phyloP scores from a whole-genome alignment of 495 filamentous ascomycete species.

The Aspergillus ostianus region DNA sequence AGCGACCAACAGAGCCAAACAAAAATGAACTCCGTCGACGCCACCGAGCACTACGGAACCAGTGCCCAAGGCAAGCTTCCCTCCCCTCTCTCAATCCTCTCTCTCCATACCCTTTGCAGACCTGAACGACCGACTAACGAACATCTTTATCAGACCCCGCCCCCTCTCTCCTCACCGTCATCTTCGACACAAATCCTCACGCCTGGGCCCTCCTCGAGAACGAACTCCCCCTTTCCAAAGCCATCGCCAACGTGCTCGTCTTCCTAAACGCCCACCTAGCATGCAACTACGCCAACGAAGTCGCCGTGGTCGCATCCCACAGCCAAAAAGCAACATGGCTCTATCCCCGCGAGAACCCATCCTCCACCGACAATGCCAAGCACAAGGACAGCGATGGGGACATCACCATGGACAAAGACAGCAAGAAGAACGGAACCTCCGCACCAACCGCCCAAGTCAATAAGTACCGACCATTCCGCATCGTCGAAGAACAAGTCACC shows the following conservation, averaged over 20 bases:
- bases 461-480: constrained; percentile 89
- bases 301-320: constrained; percentile 90
- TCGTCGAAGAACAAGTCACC: constrained; percentile 77
- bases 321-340: constrained; percentile 81
- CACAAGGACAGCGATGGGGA: constrained; percentile 35
- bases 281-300: constrained; percentile 86
- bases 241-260: constrained; percentile 86
- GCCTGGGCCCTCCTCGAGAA: constrained; percentile 81
- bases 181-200: constrained; percentile 95
- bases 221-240: constrained; percentile 78
- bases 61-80: constrained; percentile 47
- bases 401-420: constrained; percentile 30
- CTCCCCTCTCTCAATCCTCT: constrained; percentile 14
- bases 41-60: constrained; percentile 77
- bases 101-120: neutral
- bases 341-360: constrained; percentile 59
- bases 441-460: constrained; percentile 57
- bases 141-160: constrained; percentile 55
- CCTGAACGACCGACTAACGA: neutral
- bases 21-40: constrained; percentile 86
- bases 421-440: constrained; percentile 9
- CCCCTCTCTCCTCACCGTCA: constrained; percentile 84
- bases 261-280: constrained; percentile 96
- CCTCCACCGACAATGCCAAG: too few species aligned
- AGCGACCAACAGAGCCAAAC: neutral